Conservation (phyloP, 306 rosid species). For the Delonix regia region DNA sequence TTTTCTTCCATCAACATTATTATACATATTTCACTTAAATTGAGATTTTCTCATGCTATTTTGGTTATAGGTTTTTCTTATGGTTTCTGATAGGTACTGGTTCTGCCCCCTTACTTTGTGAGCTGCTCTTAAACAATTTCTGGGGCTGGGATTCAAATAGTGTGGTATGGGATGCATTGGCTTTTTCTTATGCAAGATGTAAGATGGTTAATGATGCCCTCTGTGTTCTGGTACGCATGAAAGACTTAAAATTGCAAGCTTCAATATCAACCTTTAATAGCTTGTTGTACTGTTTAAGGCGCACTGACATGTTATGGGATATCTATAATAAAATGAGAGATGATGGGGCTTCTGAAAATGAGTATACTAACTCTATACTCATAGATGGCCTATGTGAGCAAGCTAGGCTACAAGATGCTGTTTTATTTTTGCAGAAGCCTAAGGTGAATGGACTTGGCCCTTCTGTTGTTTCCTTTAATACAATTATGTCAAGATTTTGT, state of each 20-base stretch:
- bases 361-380: constrained; percentile 4
- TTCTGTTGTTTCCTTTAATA: constrained; percentile 19
- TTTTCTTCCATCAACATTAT: background rate
- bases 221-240: constrained; percentile 12
- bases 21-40: background rate
- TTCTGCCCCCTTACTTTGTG: constrained; percentile 13
- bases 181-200: constrained; percentile 7
- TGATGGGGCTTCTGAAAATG: constrained; percentile 5
- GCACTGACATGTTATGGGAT: constrained; percentile 1
- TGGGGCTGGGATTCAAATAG: constrained; percentile 13
- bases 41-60: background rate
- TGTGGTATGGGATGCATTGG: constrained; percentile 21
- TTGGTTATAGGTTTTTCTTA: background rate
- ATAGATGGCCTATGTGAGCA: constrained; percentile 10
- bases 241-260: constrained; percentile 8
- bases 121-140: constrained; percentile 1
- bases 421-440: background rate
- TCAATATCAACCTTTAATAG: constrained; percentile 8
- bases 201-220: constrained; percentile 22
- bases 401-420: background rate
- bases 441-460: background rate
- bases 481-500: constrained; percentile 11
- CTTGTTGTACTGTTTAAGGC: constrained; percentile 1
- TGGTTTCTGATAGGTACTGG: constrained; percentile 21
- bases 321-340: constrained; percentile 6